Percentiles rank a stretch among this genome's conserved stretches.
Evolutionary conservation across 1,284 basidiomycete genomes (phyloP).

Genomic region (Fistulina hepatica): DNA sequence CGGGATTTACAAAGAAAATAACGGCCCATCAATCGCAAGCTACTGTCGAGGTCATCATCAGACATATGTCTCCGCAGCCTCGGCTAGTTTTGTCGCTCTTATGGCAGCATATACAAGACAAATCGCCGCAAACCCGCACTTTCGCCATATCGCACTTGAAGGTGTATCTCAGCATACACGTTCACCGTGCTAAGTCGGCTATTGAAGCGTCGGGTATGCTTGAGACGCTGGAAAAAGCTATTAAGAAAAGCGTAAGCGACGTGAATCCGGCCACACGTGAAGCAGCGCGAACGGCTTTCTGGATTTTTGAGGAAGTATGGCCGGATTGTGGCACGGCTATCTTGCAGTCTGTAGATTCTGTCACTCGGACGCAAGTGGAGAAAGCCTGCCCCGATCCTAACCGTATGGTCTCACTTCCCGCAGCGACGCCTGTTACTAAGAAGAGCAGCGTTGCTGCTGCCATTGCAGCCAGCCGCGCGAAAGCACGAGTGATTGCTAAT

Average conservation of each 20-base stretch:
- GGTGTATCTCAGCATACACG: slow-evolving; percentile 63
- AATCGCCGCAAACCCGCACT: slow-evolving; percentile 71
- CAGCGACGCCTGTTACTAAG: slow-evolving; percentile 36
- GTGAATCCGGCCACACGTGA: slow-evolving; percentile 75
- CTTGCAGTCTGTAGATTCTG: slow-evolving; percentile 58
- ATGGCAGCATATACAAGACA: slow-evolving; percentile 71
- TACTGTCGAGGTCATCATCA: slow-evolving; percentile 59
- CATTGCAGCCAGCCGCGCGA: slow-evolving; percentile 74
- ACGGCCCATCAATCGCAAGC: slow-evolving; percentile 80
- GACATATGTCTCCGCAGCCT: slow-evolving; percentile 62
- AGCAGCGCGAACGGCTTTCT: slow-evolving; percentile 65
- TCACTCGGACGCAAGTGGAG: slow-evolving; percentile 75
- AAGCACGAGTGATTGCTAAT: slow-evolving; percentile 71
- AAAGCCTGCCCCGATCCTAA: slow-evolving; percentile 60
- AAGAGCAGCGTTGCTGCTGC: slow-evolving; percentile 72
- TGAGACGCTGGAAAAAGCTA: slow-evolving; percentile 58
- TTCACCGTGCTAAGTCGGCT: slow-evolving; percentile 42
- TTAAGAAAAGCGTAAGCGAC: slow-evolving; percentile 71
- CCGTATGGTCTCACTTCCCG: slow-evolving; percentile 14
- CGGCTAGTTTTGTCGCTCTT: slow-evolving; percentile 63
- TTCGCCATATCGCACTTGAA: slow-evolving; percentile 62
- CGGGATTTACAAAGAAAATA: slow-evolving; percentile 92
- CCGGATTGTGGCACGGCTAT: slow-evolving; percentile 53
- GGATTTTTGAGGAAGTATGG: slow-evolving; percentile 75
- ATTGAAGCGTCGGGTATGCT: slow-evolving; percentile 60